phyloP scores from a whole-genome alignment of 2,329 filamentous ascomycete genomes.

The Proliferodiscus dingleyae region DNA sequence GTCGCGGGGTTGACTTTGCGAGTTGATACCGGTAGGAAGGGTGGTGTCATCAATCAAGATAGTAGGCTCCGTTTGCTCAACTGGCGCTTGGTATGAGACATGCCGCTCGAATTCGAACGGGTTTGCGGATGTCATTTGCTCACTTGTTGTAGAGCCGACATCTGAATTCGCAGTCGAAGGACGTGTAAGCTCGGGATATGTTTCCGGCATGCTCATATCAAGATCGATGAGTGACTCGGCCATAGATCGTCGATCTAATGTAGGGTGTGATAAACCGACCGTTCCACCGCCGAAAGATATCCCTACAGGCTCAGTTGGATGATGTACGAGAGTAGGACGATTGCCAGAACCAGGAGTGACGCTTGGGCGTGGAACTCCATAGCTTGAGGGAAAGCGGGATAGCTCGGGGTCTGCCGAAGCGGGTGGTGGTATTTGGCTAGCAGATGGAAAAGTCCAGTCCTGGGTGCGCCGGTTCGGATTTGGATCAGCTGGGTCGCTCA shows the following conservation, averaged over 20 bases:
- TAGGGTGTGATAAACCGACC: constrained; percentile 3
- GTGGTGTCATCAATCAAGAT: constrained; percentile 58
- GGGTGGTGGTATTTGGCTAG: constrained; percentile 39
- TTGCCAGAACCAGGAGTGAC: constrained; percentile 29
- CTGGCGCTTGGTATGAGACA: constrained; percentile 46
- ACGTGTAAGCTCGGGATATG: constrained; percentile 24
- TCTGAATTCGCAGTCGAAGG: constrained; percentile 30
- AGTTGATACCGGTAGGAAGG: constrained; percentile 33
- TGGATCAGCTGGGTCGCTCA: constrained; percentile 54
- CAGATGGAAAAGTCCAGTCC: constrained; percentile 55
- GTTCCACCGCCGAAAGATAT: constrained; percentile 19
- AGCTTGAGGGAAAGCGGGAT: constrained; percentile 43
- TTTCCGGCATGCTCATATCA: constrained; percentile 48
- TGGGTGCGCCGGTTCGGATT: constrained; percentile 47
- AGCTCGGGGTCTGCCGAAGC: constrained; percentile 50
- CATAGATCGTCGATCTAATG: constrained; percentile 24
- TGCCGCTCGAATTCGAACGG: constrained; percentile 62
- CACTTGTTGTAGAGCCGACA: constrained; percentile 45
- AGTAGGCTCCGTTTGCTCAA: constrained; percentile 24
- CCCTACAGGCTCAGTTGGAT: constrained; percentile 46
- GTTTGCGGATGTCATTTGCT: constrained; percentile 49
- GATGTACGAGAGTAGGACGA: constrained; percentile 45
- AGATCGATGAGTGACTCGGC: constrained; percentile 44
- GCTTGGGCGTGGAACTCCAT: constrained; percentile 25
- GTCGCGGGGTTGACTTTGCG: constrained; percentile 16